A percentile compares a stretch with the other conserved stretches of the same genome.
These are phyloP conservation scores for Diutina neorugosa DNA, from an alignment of 1,139 yeast genomes.

Conservation along the genomic window DNA sequence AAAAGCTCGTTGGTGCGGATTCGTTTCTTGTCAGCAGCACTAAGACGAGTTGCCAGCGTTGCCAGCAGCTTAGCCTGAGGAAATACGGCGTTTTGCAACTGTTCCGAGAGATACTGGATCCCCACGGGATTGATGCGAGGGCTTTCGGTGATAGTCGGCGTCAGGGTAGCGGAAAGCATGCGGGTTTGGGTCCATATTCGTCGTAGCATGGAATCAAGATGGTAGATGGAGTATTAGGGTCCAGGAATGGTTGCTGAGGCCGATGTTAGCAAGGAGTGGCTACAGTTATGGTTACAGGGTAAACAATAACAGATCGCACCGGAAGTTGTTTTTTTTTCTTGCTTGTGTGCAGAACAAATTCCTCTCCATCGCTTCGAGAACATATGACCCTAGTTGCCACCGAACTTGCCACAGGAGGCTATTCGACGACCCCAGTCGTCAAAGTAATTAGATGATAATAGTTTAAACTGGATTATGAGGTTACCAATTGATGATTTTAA, in stretches of 20 bases:
- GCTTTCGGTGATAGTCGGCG: constrained; percentile 13
- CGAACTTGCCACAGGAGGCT: background rate
- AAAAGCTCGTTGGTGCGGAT: constrained; percentile 23
- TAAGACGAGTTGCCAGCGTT: constrained; percentile 6
- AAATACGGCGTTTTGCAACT: constrained; percentile 50
- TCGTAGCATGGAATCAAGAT: background rate
- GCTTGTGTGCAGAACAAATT: background rate
- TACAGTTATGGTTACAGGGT: background rate
- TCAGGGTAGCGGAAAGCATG: background rate
- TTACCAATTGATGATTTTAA: no score
- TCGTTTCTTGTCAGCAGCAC: constrained; percentile 12
- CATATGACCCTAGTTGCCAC: background rate
- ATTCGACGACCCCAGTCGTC: no score
- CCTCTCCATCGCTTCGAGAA: background rate
- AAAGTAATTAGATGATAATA: no score
- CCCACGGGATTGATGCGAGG: constrained; percentile 56
- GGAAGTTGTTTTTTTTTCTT: background rate
- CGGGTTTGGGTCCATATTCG: background rate
- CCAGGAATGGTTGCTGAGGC: background rate
- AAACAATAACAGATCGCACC: background rate
- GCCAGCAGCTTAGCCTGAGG: constrained; percentile 18
- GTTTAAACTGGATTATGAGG: no score
- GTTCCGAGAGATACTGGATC: constrained; percentile 53
- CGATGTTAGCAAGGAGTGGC: background rate
- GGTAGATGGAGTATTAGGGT: background rate